These are phyloP conservation scores for Fraxinus nigra DNA, from an alignment of 305 asterid genomes.

Conservation along the genomic window DNA sequence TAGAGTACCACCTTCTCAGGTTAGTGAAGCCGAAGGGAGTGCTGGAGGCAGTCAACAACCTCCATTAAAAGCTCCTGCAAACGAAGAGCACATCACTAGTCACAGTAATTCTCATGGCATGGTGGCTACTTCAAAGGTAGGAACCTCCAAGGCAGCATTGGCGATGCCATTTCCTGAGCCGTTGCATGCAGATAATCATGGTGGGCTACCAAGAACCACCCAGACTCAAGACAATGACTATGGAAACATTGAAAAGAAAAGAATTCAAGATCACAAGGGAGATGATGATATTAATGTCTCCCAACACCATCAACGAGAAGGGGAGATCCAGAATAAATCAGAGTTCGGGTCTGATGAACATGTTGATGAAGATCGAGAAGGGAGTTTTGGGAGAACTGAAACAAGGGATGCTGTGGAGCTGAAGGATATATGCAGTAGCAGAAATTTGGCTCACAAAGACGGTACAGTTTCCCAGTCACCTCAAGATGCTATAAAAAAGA, in stretches of 20 bases:
- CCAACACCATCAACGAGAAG: slow-evolving; percentile 28
- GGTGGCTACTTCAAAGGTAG: slow-evolving; percentile 40
- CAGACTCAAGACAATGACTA: slow-evolving; percentile 48
- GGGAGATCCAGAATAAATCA: slow-evolving; percentile 26
- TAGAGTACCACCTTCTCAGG: slow-evolving; percentile 67
- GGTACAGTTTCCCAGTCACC: slow-evolving; percentile 61
- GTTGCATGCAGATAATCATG: slow-evolving; percentile 39
- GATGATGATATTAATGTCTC: slow-evolving; percentile 35
- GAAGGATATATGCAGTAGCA: slow-evolving; percentile 51
- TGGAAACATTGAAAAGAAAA: slow-evolving; percentile 42
- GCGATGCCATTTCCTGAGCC: slow-evolving; percentile 43
- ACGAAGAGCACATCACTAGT: slow-evolving; percentile 49
- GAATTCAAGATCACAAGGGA: slow-evolving; percentile 23
- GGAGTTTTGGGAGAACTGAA: slow-evolving; percentile 40
- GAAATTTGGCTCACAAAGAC: slow-evolving; percentile 46
- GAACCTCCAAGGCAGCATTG: slow-evolving; percentile 46
- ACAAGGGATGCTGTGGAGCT: slow-evolving; percentile 45
- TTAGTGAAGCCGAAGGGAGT: slow-evolving; percentile 83
- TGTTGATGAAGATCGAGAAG: slow-evolving; percentile 33
- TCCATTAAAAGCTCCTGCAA: slow-evolving; percentile 44
- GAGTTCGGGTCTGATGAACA: slow-evolving; percentile 30
- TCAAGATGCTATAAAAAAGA: slow-evolving; percentile 52
- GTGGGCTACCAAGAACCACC: slow-evolving; percentile 37
- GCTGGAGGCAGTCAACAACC: slow-evolving; percentile 62
- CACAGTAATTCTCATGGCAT: slow-evolving; percentile 50